phyloP scores from a whole-genome alignment of 306 rosid species.

The Acmispon strigosus region DNA sequence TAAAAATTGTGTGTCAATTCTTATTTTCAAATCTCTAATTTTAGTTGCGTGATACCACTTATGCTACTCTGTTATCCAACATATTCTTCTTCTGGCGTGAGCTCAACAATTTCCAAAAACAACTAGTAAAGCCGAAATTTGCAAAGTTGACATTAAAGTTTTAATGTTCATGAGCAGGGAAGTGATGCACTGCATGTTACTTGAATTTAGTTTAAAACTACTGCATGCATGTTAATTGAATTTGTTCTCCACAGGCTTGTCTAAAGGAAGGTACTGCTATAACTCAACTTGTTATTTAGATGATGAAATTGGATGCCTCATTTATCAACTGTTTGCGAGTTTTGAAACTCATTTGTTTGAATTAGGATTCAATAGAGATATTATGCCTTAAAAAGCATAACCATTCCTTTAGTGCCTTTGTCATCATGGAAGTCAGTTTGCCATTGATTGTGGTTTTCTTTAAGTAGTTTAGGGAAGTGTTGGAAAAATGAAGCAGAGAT shows the following conservation, averaged over 20 bases:
- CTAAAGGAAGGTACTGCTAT: slow-evolving; percentile 98
- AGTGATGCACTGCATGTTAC: too few species aligned
- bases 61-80: too few species aligned
- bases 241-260: slow-evolving; percentile 92
- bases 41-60: too few species aligned
- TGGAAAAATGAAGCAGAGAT: slow-evolving; percentile 18
- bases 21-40: too few species aligned
- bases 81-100: too few species aligned
- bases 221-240: slow-evolving; percentile 90
- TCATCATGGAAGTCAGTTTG: slow-evolving; percentile 86
- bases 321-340: slow-evolving; percentile 97
- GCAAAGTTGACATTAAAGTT: too few species aligned
- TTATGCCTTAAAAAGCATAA: slow-evolving; percentile 96
- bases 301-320: slow-evolving; percentile 88
- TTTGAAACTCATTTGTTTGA: slow-evolving; percentile 93
- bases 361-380: slow-evolving; percentile 98
- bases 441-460: slow-evolving; percentile 43
- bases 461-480: slow-evolving; percentile 29
- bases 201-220: slow-evolving; percentile 72
- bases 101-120: too few species aligned
- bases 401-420: slow-evolving; percentile 60
- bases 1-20: too few species aligned
- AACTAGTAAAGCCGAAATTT: too few species aligned
- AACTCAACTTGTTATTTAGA: slow-evolving; percentile 94
- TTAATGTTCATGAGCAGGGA: too few species aligned